Percentiles rank a stretch among this genome's conserved stretches.
phyloP scores from a whole-genome alignment of 2,329 filamentous ascomycete species.

The Trichoderma koningii region DNA sequence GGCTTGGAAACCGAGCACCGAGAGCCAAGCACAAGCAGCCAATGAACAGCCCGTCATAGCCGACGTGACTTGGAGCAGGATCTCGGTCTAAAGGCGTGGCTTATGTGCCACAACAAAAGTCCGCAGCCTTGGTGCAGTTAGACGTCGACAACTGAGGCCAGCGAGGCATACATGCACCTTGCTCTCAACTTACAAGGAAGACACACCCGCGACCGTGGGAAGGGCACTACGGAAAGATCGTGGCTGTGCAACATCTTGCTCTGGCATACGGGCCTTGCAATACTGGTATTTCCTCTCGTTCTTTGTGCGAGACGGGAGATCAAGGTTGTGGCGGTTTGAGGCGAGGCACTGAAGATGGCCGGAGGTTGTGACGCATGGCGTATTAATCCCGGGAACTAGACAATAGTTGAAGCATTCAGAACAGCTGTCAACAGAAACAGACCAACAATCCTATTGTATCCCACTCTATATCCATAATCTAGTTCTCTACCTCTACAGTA shows the following conservation, averaged over 20 bases:
- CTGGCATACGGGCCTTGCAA: background rate
- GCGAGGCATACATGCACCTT: background rate
- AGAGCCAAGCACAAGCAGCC: background rate
- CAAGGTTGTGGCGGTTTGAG: background rate
- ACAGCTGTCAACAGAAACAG: background rate
- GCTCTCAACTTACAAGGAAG: no score
- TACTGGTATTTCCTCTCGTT: background rate
- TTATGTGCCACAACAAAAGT: slow-evolving; percentile 24
- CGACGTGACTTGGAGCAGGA: background rate
- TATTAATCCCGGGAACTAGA: background rate
- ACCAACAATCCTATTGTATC: background rate
- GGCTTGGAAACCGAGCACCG: background rate
- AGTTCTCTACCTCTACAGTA: no score
- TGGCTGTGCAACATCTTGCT: slow-evolving; percentile 15
- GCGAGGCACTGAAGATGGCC: background rate
- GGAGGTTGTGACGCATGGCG: background rate
- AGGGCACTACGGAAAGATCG: background rate
- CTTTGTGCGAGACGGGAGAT: background rate
- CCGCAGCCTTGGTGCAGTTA: background rate
- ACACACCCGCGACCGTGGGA: no score
- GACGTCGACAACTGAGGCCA: background rate
- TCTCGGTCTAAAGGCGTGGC: slow-evolving; percentile 18
- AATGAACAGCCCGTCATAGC: background rate
- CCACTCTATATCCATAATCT: no score
- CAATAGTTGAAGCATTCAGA: background rate